Base-by-base conservation (phyloP, 2,329 filamentous ascomycete genomes). In the Fusarium sp. region DNA sequence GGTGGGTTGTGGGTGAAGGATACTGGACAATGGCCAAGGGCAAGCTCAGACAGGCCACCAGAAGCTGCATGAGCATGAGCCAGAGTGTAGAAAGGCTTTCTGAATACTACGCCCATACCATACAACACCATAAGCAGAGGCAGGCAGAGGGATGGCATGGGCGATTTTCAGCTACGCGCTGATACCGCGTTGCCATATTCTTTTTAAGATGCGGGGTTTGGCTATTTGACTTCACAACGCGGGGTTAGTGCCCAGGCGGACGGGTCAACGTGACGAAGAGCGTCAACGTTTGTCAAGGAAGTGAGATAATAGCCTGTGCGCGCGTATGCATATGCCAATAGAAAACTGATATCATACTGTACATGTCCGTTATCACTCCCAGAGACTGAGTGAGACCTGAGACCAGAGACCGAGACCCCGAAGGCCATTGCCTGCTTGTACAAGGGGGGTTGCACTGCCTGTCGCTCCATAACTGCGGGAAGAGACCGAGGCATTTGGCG, bases 121-220 rank as follows among this genome's bases (percentile, higher is more conserved):
- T 40, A 40, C 46, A 51, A 52, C 46, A 57, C 19, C 37, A 52
- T 61, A 59, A 53, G 47, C 56, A 60, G 37, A 50, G 7, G 23
- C 23, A 23, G 23, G 23, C 23, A 23, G 23, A 23, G 23, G 23
- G 23, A 23, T 7, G 23, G 23, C 23, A 23, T 23, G 22, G 49
- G 44, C 40, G 62, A 67, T 70, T 74, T 62, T 65, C 52, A 61
- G 62, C 63, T 73, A 74, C 69, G 72, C 72, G 72, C 72, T 74
- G 72, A 74, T 74, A 63, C 72, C 72, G 72, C 72, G 41, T 71
- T 40, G 58, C 62, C 43, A 57, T 50, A 53, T 53, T 55, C 39
- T 46, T 46, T 44, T 49, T 30, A 45, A 57, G 70, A 72, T 74
- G 72, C 71, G 72, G 72, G 72, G 72, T 71, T 72, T 65, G 54